Evolutionary conservation across 2,329 filamentous ascomycete species (phyloP).

Genomic region (Anisogramma anomala): DNA sequence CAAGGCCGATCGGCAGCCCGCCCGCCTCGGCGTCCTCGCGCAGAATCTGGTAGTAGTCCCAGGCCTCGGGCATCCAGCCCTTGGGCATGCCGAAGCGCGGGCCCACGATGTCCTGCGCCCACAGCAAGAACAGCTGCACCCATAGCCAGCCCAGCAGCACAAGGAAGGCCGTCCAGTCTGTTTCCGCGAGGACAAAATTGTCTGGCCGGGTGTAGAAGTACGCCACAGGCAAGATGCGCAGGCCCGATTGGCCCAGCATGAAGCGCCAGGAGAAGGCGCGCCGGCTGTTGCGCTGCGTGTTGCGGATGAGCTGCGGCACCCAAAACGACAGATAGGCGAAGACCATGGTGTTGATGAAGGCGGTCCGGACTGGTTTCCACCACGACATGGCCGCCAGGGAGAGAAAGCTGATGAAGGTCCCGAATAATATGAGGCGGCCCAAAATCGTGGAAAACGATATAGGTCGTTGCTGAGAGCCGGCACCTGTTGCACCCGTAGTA

Average conservation of each 20-base stretch:
- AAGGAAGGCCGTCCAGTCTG: conserved; percentile 54
- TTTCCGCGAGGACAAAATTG: conserved; percentile 70
- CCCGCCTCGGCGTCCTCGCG: conserved; percentile 73
- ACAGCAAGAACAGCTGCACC: conserved; percentile 71
- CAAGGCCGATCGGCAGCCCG: conserved; percentile 66
- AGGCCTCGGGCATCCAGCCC: conserved; percentile 59
- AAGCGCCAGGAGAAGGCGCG: conserved; percentile 88
- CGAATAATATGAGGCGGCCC: conserved; percentile 44
- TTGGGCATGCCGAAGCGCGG: conserved; percentile 75
- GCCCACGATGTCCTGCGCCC: conserved; percentile 71
- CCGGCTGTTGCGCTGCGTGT: conserved; percentile 80
- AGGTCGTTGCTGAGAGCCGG: conserved; percentile 19
- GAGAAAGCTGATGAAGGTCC: conserved; percentile 45
- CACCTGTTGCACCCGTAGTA: conserved; percentile 19
- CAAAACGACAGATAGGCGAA: conserved; percentile 81
- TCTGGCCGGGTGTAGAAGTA: conserved; percentile 73
- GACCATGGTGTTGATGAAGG: conserved; percentile 52
- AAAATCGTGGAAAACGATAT: conserved; percentile 43
- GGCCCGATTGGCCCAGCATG: conserved; percentile 67
- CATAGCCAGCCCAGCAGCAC: conserved; percentile 69
- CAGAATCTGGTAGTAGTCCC: conserved; percentile 90
- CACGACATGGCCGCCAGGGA: conserved; percentile 49
- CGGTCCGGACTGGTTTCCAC: conserved; percentile 41
- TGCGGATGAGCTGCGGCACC: conserved; percentile 84
- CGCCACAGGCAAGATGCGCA: conserved; percentile 67